Evolutionary conservation across 2,329 filamentous ascomycete genomes (phyloP), one percentile per base, ranked within the genome.

Genomic region (Penicillium sp.): DNA sequence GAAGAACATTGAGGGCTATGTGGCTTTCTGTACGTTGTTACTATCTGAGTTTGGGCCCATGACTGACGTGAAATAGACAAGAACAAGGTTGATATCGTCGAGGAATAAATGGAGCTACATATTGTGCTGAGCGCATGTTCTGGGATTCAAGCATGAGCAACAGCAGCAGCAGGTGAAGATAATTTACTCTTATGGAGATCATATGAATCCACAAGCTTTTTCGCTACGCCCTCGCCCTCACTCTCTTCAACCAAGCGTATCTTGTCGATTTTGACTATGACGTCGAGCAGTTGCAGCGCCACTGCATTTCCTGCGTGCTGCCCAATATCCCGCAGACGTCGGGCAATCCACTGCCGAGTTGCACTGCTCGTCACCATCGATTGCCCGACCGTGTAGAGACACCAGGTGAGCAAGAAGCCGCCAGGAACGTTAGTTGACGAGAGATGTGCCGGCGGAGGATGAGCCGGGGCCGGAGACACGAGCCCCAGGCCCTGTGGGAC

Each of bases 1-100:
- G 31, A 73, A 79, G 56, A 76, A 78, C 67, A 85, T 88, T 66
- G 83, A 83, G 70, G 82, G 81, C 48, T 79, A 84, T 67, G 82
- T 88, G 45, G 85, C 86, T 5, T 88, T 88, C 67, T 87, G 85
- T 83, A 17, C 5, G 9, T 31, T 11, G 1, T 19, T 15, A 23
- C 7, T 11, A 8, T n/a, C 5, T 2, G 4, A 31, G 30, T 6
- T 21, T 6, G 17, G 38, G 2, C 4, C 6, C 3, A 19, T 31
- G 35, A 45, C 41, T 55, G 45, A 55, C 21, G 38, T 29, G 2
- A 38, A 17, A 29, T 29, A 55, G 52, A 55, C 7, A 60, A 56
- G 21, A 45, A 60, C 21, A 60, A 60, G 17, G 58, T 60, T 44
- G 30, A 60, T 5, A 50, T 60, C 3, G 31, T 52, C 7, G 52